These are phyloP conservation scores for Boletus rubropictus DNA, from an alignment of 768 basidiomycete species.

Conservation along the genomic window DNA sequence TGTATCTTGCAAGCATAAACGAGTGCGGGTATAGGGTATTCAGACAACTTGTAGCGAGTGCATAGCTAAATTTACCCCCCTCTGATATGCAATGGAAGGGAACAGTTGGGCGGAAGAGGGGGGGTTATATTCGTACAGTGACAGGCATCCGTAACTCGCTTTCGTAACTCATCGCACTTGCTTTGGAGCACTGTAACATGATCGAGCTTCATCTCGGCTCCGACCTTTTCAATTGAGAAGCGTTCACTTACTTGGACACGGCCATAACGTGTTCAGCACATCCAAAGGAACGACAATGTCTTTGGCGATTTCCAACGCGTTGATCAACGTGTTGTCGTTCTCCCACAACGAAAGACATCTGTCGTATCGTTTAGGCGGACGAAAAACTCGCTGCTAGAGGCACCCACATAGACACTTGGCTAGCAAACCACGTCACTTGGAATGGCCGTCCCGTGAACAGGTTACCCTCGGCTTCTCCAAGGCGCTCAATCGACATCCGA, in stretches of 20 bases:
- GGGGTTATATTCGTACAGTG: slow-evolving; percentile 35
- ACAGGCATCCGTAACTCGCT: slow-evolving; percentile 46
- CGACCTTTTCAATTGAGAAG: slow-evolving; percentile 4
- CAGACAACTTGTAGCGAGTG: not conserved
- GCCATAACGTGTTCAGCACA: slow-evolving; percentile 66
- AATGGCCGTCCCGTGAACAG: slow-evolving; percentile 63
- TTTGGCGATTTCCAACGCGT: slow-evolving; percentile 63
- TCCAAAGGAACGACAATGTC: slow-evolving; percentile 58
- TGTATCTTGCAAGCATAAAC: slow-evolving; percentile 27
- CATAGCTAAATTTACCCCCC: slow-evolving; percentile 18
- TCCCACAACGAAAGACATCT: slow-evolving; percentile 67
- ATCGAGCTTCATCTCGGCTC: slow-evolving; percentile 8
- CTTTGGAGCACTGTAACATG: slow-evolving; percentile 38
- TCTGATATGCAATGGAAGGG: slow-evolving; percentile 33
- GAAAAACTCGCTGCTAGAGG: not conserved
- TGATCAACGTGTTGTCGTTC: slow-evolving; percentile 49
- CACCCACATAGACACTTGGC: slow-evolving; percentile 57
- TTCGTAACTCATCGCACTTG: slow-evolving; percentile 45
- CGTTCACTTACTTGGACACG: slow-evolving; percentile 40
- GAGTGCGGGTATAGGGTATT: slow-evolving; percentile 24
- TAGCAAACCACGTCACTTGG: slow-evolving; percentile 66
- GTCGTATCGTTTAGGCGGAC: not conserved
- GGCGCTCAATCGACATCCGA: slow-evolving; percentile 46
- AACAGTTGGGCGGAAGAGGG: slow-evolving; percentile 36
- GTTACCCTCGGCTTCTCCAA: slow-evolving; percentile 47